These are phyloP conservation scores for Tephrocybe rancida DNA, from an alignment of 768 basidiomycete species.

Conservation along the genomic window DNA sequence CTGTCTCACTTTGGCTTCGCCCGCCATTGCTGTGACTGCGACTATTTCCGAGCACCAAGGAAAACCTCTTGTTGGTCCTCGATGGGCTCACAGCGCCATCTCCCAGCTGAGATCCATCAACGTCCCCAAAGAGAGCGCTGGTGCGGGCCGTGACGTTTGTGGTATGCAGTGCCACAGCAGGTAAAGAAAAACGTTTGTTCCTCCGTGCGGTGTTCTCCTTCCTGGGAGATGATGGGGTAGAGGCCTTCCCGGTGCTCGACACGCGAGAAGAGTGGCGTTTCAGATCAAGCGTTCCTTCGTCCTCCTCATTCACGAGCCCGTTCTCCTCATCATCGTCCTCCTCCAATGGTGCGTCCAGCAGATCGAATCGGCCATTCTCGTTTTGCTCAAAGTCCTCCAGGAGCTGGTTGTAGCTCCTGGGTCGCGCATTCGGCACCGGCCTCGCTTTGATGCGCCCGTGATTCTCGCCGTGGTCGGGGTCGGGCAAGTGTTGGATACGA, in stretches of 20 bases:
- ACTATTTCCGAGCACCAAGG: constrained; percentile 53
- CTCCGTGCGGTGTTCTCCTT: constrained; percentile 65
- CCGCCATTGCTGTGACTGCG: constrained; percentile 13
- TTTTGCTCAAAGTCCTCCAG: constrained; percentile 60
- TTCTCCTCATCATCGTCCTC: constrained; percentile 12
- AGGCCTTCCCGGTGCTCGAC: constrained; percentile 13
- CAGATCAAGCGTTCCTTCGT: not conserved
- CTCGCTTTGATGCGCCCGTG: constrained; percentile 28
- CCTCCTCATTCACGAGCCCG: constrained; percentile 1
- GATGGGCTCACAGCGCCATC: constrained; percentile 31
- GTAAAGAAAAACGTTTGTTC: constrained; percentile 70
- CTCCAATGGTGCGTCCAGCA: constrained; percentile 16
- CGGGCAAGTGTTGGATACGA: constrained; percentile 12
- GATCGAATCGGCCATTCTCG: constrained; percentile 18
- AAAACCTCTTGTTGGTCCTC: constrained; percentile 44
- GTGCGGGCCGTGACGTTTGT: constrained; percentile 69
- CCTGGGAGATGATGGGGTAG: constrained; percentile 31
- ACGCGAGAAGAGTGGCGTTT: not conserved
- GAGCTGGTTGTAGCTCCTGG: constrained; percentile 68
- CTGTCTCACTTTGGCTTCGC: constrained; percentile 26
- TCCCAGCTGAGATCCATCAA: constrained; percentile 11
- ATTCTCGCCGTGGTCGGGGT: constrained; percentile 19
- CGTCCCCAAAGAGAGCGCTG: constrained; percentile 18
- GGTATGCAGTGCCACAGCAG: constrained; percentile 76
- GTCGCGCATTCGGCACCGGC: constrained; percentile 41